These are phyloP conservation scores for Corrigiola litoralis DNA, from an alignment of 179 eudicot species.

Conservation along the genomic window DNA sequence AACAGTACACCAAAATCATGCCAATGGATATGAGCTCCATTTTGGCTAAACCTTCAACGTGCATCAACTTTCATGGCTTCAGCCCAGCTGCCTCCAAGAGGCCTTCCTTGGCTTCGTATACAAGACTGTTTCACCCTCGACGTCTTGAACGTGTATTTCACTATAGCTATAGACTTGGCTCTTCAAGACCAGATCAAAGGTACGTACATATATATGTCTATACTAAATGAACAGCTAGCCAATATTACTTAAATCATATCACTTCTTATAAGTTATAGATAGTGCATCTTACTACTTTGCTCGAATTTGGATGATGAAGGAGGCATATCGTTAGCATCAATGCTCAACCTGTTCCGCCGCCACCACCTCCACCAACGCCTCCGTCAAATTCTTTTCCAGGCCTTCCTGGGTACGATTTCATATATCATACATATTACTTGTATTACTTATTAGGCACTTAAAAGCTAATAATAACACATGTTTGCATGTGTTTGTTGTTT, in stretches of 20 bases:
- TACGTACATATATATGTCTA: too few relatives aligned
- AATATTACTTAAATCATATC: too few relatives aligned
- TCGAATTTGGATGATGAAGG: background rate
- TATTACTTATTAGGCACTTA: too few relatives aligned
- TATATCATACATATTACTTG: background rate
- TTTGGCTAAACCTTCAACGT: background rate
- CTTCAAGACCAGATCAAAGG: background rate
- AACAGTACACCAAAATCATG: background rate
- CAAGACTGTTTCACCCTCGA: background rate
- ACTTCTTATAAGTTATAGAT: too few relatives aligned
- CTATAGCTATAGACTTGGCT: too few relatives aligned
- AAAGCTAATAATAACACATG: background rate
- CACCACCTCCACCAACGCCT: background rate
- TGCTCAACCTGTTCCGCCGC: background rate
- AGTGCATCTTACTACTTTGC: too few relatives aligned
- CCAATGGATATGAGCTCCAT: background rate
- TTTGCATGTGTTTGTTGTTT: background rate
- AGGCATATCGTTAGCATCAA: background rate
- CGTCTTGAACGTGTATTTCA: background rate
- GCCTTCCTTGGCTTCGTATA: background rate
- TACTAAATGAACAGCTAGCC: too few relatives aligned
- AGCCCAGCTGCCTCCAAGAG: background rate
- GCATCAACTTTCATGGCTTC: background rate
- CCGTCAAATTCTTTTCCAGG: background rate
- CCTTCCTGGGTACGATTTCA: conserved; percentile 1